Evolutionary conservation across 2,329 filamentous ascomycete genomes (phyloP).

Genomic region (Helotiales sp.): DNA sequence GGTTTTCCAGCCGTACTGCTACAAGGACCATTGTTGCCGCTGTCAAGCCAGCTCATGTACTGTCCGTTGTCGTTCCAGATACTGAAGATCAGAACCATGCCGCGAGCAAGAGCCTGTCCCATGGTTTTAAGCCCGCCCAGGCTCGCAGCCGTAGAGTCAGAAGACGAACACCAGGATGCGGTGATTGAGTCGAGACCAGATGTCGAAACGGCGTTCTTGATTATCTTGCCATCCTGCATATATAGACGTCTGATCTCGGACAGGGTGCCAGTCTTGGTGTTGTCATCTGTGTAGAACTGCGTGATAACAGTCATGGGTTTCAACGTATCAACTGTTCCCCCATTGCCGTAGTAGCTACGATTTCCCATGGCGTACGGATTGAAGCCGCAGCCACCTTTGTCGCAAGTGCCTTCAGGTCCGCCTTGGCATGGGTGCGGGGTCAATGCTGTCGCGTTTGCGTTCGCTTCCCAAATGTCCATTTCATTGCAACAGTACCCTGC

Average conservation of each 20-base stretch:
- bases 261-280: constrained; percentile 46
- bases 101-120: constrained; percentile 52
- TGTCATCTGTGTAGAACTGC: constrained; percentile 51
- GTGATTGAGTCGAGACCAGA: constrained; percentile 45
- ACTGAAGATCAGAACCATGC: constrained; percentile 53
- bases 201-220: constrained; percentile 50
- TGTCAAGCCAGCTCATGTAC: constrained; percentile 60
- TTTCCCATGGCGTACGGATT: constrained; percentile 60
- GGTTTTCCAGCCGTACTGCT: constrained; percentile 53
- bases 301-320: constrained; percentile 57
- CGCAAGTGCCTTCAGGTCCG: constrained; percentile 49
- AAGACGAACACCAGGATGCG: constrained; percentile 53
- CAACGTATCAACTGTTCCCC: constrained; percentile 51
- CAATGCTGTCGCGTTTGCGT: constrained; percentile 56
- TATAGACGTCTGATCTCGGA: constrained; percentile 56
- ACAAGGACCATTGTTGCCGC: constrained; percentile 52
- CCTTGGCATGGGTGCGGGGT: constrained; percentile 36
- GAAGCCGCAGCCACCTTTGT: constrained; percentile 63
- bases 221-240: constrained; percentile 53
- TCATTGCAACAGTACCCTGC: constrained; percentile 65
- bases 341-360: constrained; percentile 54
- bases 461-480: constrained; percentile 69
- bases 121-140: constrained; percentile 57
- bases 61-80: constrained; percentile 55
- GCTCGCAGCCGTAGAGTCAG: constrained; percentile 46